phyloP scores from a whole-genome alignment of 2,329 filamentous ascomycete genomes.

The Didymella pinodella region DNA sequence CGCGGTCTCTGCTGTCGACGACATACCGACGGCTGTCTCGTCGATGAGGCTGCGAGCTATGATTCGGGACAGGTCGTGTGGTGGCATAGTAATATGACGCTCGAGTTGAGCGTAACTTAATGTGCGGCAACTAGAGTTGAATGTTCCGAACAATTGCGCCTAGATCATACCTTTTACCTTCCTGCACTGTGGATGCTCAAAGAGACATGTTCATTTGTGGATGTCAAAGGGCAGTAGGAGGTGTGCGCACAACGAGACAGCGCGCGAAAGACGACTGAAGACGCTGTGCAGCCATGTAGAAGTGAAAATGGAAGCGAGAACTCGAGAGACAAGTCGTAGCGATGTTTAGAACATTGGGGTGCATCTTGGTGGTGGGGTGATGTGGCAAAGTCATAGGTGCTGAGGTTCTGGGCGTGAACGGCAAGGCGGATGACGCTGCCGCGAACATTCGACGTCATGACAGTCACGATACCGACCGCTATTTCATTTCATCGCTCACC shows the following conservation, averaged over 20 bases:
- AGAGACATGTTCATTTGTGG: neutral
- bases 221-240: neutral
- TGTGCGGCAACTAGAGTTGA: neutral
- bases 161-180: neutral
- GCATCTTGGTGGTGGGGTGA: conserved; percentile 1
- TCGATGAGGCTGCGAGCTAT: neutral
- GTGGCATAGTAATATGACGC: neutral
- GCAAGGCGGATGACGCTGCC: conserved; percentile 14
- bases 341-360: neutral
- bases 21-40: neutral
- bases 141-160: neutral
- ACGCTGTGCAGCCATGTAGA: neutral
- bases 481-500: conserved; percentile 19
- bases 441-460: neutral
- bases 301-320: neutral
- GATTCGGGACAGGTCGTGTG: neutral
- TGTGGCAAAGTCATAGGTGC: neutral
- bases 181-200: neutral
- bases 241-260: neutral
- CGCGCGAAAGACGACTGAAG: neutral
- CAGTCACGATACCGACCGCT: conserved; percentile 4
- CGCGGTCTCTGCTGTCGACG: neutral
- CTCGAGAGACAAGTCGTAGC: neutral
- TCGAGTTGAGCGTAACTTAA: neutral
- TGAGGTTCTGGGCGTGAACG: conserved; percentile 7